These are phyloP conservation scores for Sarocladiaceae sp. DNA, from an alignment of 2,329 filamentous ascomycete genomes.

Conservation along the genomic window DNA sequence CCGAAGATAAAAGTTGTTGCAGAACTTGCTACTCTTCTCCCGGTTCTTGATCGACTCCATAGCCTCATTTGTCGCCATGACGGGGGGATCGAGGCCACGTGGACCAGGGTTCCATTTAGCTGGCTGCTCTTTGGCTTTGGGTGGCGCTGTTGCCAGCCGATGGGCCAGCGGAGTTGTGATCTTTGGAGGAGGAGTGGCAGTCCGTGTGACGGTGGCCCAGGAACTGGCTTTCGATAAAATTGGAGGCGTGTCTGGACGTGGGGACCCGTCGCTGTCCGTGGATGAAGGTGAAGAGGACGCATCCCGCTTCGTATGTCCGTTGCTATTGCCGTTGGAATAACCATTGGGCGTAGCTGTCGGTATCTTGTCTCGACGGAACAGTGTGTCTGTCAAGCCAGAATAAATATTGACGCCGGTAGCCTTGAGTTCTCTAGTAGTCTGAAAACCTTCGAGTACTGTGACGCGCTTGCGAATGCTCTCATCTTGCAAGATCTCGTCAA, in stretches of 20 bases:
- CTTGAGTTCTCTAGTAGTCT: conserved; percentile 45
- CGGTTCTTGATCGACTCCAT: conserved; percentile 54
- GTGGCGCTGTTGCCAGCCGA: conserved; percentile 31
- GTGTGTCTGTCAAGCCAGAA: conserved; percentile 33
- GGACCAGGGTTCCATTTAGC: conserved; percentile 48
- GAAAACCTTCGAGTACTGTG: conserved; percentile 50
- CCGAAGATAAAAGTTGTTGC: conserved; percentile 58
- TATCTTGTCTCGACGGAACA: conserved; percentile 54
- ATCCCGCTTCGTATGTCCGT: neutral
- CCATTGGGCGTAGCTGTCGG: conserved; percentile 13
- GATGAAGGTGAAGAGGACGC: conserved; percentile 13
- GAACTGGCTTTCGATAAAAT: conserved; percentile 16
- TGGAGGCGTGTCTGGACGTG: conserved; percentile 13
- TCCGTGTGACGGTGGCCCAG: conserved; percentile 38
- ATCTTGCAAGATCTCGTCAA: conserved; percentile 50
- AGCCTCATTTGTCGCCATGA: conserved; percentile 39
- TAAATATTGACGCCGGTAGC: conserved; percentile 42
- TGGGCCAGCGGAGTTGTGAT: conserved; percentile 37
- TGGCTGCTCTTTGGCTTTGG: conserved; percentile 13
- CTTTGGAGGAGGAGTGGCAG: conserved; percentile 28
- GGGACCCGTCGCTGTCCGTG: conserved; percentile 1
- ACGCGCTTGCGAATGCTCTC: conserved; percentile 38
- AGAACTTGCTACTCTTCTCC: conserved; percentile 51
- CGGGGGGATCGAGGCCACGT: conserved; percentile 50
- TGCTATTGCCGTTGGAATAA: neutral